Conservation (phyloP, 1,284 basidiomycete species). For the Trichosporon asahii region DNA sequence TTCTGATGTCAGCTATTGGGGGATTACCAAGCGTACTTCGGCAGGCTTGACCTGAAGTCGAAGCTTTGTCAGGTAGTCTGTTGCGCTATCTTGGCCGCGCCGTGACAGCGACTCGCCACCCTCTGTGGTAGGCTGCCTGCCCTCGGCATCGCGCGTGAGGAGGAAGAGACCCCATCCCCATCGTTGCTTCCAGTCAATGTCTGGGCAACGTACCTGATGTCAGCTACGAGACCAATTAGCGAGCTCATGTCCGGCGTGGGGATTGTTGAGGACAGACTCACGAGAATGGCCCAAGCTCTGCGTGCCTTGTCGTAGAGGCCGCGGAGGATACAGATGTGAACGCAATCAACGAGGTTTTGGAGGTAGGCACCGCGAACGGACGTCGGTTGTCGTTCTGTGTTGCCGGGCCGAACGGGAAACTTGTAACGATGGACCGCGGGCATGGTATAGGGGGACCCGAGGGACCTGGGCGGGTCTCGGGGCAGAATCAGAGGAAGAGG, state of each 20-base stretch:
- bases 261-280: constrained; percentile 32
- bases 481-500: background rate
- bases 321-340: constrained; percentile 69
- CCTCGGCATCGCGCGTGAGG: constrained; percentile 24
- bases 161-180: constrained; percentile 66
- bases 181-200: constrained; percentile 69
- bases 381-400: constrained; percentile 11
- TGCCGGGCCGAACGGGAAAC: constrained; percentile 16
- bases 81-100: background rate
- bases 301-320: constrained; percentile 65
- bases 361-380: constrained; percentile 42
- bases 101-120: background rate
- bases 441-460: background rate
- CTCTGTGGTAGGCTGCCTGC: background rate
- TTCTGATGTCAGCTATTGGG: constrained; percentile 54
- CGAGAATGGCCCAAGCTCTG: constrained; percentile 73
- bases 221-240: background rate
- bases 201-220: constrained; percentile 63
- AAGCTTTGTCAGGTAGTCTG: background rate
- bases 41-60: constrained; percentile 30
- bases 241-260: too few species aligned
- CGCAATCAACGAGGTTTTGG: constrained; percentile 46
- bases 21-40: constrained; percentile 21
- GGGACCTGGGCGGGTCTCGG: background rate
- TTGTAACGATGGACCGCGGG: background rate